Evolutionary conservation across 345 rosid species (phyloP).

Genomic region (Dipteronia sinensis): DNA sequence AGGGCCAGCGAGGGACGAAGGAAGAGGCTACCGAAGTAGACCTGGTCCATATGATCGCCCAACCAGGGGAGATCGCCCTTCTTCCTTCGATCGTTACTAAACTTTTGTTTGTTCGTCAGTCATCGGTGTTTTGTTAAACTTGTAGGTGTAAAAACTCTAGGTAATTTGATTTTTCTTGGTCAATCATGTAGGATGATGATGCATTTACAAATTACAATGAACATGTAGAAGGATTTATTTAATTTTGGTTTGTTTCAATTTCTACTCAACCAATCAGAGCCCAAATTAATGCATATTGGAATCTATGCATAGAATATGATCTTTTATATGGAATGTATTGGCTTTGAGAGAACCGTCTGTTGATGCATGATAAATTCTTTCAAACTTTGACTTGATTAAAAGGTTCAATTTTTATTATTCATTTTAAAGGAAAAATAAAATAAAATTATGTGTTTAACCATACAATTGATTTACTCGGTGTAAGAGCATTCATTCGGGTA

Average conservation of each 20-base stretch:
- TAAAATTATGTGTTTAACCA: too few species aligned
- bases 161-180: neutral
- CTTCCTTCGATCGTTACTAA: constrained; percentile 82
- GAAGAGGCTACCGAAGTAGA: constrained; percentile 72
- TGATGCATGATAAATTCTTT: too few species aligned
- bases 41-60: constrained; percentile 85
- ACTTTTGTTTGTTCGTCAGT: neutral
- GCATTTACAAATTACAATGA: neutral
- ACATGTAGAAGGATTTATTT: neutral
- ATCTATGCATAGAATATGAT: neutral
- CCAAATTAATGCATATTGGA: neutral
- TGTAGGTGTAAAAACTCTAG: constrained; percentile 14
- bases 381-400: neutral
- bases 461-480: too few species aligned
- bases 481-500: too few species aligned
- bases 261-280: neutral
- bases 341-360: too few species aligned
- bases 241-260: neutral
- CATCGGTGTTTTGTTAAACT: neutral
- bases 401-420: too few species aligned
- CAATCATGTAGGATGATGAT: neutral
- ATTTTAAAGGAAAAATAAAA: too few species aligned
- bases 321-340: too few species aligned
- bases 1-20: constrained; percentile 68
- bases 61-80: constrained; percentile 62